Percentiles rank a stretch among this genome's conserved stretches.
These are phyloP conservation scores for Boletellus deceptivus DNA, from an alignment of 1,284 basidiomycete genomes.

Conservation along the genomic window DNA sequence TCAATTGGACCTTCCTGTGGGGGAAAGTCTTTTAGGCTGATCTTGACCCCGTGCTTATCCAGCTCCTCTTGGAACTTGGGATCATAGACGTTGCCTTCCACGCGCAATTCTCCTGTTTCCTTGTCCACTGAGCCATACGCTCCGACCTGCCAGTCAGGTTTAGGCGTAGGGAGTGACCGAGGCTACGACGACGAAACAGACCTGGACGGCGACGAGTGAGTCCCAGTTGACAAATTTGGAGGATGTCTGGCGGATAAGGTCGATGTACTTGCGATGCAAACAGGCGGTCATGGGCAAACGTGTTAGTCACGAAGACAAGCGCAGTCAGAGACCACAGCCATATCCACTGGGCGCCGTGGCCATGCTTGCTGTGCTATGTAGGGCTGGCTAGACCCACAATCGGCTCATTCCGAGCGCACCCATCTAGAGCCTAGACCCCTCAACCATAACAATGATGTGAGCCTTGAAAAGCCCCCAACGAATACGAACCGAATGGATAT, in stretches of 20 bases:
- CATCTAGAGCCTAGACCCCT: too few species aligned
- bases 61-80: constrained; percentile 21
- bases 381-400: too few species aligned
- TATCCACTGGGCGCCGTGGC: too few species aligned
- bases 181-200: constrained; percentile 5
- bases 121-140: constrained; percentile 24
- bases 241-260: constrained; percentile 22
- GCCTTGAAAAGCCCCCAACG: too few species aligned
- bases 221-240: constrained; percentile 32
- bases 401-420: too few species aligned
- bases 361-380: too few species aligned
- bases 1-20: constrained; percentile 20
- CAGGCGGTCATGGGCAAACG: not conserved
- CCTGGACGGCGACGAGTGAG: constrained; percentile 18
- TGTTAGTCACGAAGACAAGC: too few species aligned
- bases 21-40: constrained; percentile 18
- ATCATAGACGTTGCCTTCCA: constrained; percentile 32
- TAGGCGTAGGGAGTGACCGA: not conserved
- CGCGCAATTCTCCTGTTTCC: constrained; percentile 18
- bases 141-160: constrained; percentile 24
- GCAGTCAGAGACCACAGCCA: too few species aligned
- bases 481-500: too few species aligned
- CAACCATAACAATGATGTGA: too few species aligned
- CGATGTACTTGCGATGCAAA: constrained; percentile 26
- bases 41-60: constrained; percentile 6